phyloP scores from a whole-genome alignment of 2,329 filamentous ascomycete genomes.

The Sphaerostilbella broomeana region DNA sequence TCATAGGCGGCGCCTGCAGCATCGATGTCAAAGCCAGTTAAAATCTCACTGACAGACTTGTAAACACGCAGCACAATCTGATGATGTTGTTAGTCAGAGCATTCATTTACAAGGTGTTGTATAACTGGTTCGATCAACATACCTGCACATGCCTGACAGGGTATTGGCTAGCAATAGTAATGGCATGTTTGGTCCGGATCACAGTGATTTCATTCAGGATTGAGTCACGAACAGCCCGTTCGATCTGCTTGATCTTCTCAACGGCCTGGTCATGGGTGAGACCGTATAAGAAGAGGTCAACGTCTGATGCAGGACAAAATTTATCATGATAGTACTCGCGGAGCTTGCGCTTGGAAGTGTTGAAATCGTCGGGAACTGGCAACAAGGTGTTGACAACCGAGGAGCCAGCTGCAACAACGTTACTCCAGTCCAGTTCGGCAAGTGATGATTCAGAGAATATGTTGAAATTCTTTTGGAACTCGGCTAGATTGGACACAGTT shows the following conservation, averaged over 20 bases:
- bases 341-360: slow-evolving; percentile 54
- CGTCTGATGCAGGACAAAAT: slow-evolving; percentile 76
- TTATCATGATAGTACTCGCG: slow-evolving; percentile 75
- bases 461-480: slow-evolving; percentile 73
- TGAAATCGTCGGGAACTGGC: slow-evolving; percentile 58
- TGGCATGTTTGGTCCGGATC: slow-evolving; percentile 77
- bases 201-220: slow-evolving; percentile 79
- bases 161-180: slow-evolving; percentile 80
- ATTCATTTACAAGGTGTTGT: slow-evolving; percentile 10
- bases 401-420: slow-evolving; percentile 75
- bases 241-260: slow-evolving; percentile 79
- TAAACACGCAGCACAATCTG: slow-evolving; percentile 81
- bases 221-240: slow-evolving; percentile 65
- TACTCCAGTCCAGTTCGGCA: slow-evolving; percentile 71
- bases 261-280: slow-evolving; percentile 70
- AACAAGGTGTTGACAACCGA: slow-evolving; percentile 74
- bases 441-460: slow-evolving; percentile 76
- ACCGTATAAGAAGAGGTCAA: slow-evolving; percentile 80
- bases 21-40: slow-evolving; percentile 85
- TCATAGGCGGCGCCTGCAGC: slow-evolving; percentile 76
- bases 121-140: slow-evolving; percentile 8
- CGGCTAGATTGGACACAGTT: slow-evolving; percentile 57
- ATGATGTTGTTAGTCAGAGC: too few species aligned
- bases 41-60: slow-evolving; percentile 74
- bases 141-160: slow-evolving; percentile 72